Evolutionary conservation across 2,329 filamentous ascomycete genomes (phyloP), one percentile per base, ranked within the genome.

Genomic region (Epichloe bromicola): DNA sequence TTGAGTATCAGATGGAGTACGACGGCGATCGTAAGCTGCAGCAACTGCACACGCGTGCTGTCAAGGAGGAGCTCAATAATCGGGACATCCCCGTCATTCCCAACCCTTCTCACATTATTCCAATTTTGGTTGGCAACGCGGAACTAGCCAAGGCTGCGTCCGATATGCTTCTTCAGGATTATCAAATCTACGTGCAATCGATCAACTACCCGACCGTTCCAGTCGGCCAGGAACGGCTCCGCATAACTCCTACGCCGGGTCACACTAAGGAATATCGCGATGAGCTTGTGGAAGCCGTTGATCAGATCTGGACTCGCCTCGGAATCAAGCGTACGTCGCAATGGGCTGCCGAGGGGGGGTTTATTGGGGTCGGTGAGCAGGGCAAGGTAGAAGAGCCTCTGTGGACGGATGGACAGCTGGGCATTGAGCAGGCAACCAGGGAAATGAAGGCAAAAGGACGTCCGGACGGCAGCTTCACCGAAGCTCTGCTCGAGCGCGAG

Each of bases 171-270:
- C 79, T 98, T 14, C 82, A 86, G 58, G 85, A 95, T 58, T 86
- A 95, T 73, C 80, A 83, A 55, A 96, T 98, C 65, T 98, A 98
- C 65, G 93, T 98, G 26, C 93, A 98, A 71, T 89, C 88, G 51
- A 97, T 98, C 78, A 98, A 98, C 73, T 97, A 97, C 70, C 93
- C 93, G 2, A 98, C 93, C 48, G 93, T 98, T 3, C 93, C 93
- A 2, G 88, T 95, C 6, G 93, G 93, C n/a, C 90, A 98, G 73
- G 93, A 98, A 70, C 84, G 93, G 53, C 83, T 98, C 51, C 86
- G 93, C 58, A 88, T 98, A 67, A 98, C 93, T 2, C 93, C 93
- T 0, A 98, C 93, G 1, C 93, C 93, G 0, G 93, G 93, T 42
- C 93, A 98, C 67, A 81, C 80, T 51, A 85, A 85, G 69, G 80